A percentile compares a stretch with the other conserved stretches of the same genome.
Conservation (phyloP, 306 rosid genomes). For the Cucurbita maxima region DNA sequence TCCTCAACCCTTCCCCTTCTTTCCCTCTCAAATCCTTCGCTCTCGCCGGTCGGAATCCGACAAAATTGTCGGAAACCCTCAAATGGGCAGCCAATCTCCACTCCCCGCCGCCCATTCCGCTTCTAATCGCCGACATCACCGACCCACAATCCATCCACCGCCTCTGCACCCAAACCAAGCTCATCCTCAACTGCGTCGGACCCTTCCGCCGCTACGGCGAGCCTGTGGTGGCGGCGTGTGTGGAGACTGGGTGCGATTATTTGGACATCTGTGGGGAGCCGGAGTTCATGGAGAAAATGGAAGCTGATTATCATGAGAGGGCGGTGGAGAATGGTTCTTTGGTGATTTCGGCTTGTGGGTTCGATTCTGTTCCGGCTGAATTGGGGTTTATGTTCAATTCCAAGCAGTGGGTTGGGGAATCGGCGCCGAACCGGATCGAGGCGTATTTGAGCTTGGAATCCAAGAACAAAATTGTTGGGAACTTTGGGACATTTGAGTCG, state of each 20-base stretch:
- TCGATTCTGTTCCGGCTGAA: conserved; percentile 86
- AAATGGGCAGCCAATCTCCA: conserved; percentile 36
- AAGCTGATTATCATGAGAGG: conserved; percentile 26
- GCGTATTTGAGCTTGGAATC: conserved; percentile 61
- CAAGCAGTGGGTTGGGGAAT: conserved; percentile 42
- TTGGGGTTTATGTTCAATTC: conserved; percentile 61
- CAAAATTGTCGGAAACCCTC: conserved; percentile 42
- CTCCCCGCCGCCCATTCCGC: conserved; percentile 38
- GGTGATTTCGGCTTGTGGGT: conserved; percentile 82
- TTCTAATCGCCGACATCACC: conserved; percentile 47
- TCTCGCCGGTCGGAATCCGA: conserved; percentile 57
- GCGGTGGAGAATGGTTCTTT: conserved; percentile 35
- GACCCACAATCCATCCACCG: conserved; percentile 42
- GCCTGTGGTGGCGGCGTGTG: conserved; percentile 65
- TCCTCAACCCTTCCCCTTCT: conserved; percentile 27
- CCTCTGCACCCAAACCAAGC: conserved; percentile 46
- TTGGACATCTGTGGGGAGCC: conserved; percentile 73
- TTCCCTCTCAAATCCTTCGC: conserved; percentile 56
- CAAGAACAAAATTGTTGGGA: conserved; percentile 49
- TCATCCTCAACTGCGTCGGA: conserved; percentile 82
- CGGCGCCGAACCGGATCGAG: conserved; percentile 42
- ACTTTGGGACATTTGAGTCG: conserved; percentile 59
- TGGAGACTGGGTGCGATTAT: conserved; percentile 53
- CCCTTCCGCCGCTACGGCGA: conserved; percentile 82
- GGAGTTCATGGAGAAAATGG: conserved; percentile 78